Evolutionary conservation across 345 rosid genomes (phyloP), one percentile per base, ranked within the genome.

Genomic region (Physaria fendleri): DNA sequence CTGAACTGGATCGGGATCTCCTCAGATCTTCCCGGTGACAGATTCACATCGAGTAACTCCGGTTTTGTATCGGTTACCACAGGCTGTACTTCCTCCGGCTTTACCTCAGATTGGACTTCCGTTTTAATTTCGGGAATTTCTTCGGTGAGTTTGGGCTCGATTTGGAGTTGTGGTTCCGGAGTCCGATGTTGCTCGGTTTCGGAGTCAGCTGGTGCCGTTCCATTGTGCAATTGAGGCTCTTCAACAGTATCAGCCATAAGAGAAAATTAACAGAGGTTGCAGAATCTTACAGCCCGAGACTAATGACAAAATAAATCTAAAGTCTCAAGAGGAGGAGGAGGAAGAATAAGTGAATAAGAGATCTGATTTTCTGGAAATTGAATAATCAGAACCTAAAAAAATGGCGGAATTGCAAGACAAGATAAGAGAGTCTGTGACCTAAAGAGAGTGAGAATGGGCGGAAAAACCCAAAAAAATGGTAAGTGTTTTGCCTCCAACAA

Each of bases 211-310:
- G 32, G 16, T 35, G 44, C 18, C 25, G 32, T 15, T 53, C 80
- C 87, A 63, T 79, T 76, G 3, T 62, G 73, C 58, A 79, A 59
- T 44, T 80, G 79, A 55, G 82, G 53, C 21, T 75, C 82, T 34
- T 78, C 84, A 13, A 56, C 27, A 20, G 64, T 14, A 27, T 76
- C 51, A 22, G 87, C 75, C 90, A 83, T 81, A 42, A 61, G 42
- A 49, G 38, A 49, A 28, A 23, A 17, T 16, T 17, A 39, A 39
- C 20, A 17, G 52, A 32, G 1, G 30, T 18, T 29, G 62, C 20
- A 44, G 33, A 24, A 43, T 52, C 33, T 52, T 13, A 27, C 49
- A 48, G 59, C 23, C 5, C n/a, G 41, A 37, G 23, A 56, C 41
- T 38, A 50, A 66, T 56, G 51, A 38, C 20, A 48, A 21, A 28